Evolutionary conservation across 179 eudicot species (phyloP), one percentile per base, ranked within the genome.

Genomic region (Drosera spatulata): DNA sequence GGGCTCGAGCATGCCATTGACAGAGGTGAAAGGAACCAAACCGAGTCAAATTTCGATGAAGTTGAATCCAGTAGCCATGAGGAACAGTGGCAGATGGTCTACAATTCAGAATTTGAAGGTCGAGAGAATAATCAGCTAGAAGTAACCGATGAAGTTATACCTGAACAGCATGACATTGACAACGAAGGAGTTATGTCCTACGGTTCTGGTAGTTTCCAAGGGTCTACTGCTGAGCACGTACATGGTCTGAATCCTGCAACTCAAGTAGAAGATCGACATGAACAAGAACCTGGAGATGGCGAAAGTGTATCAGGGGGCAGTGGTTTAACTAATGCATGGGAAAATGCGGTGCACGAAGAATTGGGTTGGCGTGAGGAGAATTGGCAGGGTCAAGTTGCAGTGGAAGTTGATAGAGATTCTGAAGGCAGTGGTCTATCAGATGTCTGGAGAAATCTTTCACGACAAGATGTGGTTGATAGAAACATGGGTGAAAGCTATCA

Each of bases 251-350:
- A 69, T 54, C 56, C 77, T 11, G 63, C 61, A 60, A 55, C 51
- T 62, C 74, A 70, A 54, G 72, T 38, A 58, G 73, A 66, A 52
- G 75, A 70, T 51, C 66, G 75, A 75, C 80, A 56, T 14, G 94
- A 80, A 68, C 79, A 64, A 64, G 70, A 50, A 43, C 46, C 73
- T 54, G 82, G 68, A 69, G 79, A 70, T 72, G 82, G 66, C 37
- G 73, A 64, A 72, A 86, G 69, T 61, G 73, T 68, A 79, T 71
- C 62, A 79, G 80, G 74, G 75, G 69, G 44, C 64, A 70, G 61
- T 37, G 66, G 66, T 50, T 63, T 66, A 59, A 70, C 85, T 33
- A 75, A 59, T 73, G 85, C 58, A 71, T 77, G 89, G 87, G 77
- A 75, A 62, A 74, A 67, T 15, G 82, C 50, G 48, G 69, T 65